Conservation (phyloP, 2,329 filamentous ascomycete genomes). For the Hypomyces perniciosus region DNA sequence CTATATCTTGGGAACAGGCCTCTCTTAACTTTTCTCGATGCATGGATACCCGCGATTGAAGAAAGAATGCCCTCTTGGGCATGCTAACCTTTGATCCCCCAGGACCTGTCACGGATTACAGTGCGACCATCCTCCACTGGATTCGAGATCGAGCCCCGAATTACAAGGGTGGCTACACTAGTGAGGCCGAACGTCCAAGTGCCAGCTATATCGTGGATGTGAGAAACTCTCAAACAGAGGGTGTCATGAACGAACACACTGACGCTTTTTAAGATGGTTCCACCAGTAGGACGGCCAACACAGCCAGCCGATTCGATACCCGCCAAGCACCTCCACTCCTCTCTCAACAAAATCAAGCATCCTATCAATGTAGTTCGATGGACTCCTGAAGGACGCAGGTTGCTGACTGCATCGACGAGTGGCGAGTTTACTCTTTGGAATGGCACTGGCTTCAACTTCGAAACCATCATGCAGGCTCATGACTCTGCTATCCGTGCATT, state of each 20-base stretch:
- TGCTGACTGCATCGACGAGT: slow-evolving; percentile 90
- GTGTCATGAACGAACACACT: slow-evolving; percentile 9
- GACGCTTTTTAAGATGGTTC: slow-evolving; percentile 62
- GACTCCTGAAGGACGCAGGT: slow-evolving; percentile 89
- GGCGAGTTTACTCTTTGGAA: slow-evolving; percentile 99
- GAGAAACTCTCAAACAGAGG: slow-evolving; percentile 6
- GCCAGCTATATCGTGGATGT: slow-evolving; percentile 87
- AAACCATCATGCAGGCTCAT: slow-evolving; percentile 98
- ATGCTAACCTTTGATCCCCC: slow-evolving; percentile 4
- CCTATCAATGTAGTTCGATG: slow-evolving; percentile 95
- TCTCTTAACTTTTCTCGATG: neutral
- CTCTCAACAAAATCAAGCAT: slow-evolving; percentile 95
- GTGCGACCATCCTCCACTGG: slow-evolving; percentile 84
- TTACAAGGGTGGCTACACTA: slow-evolving; percentile 63
- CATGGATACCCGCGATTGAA: neutral
- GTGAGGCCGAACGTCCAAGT: slow-evolving; percentile 79
- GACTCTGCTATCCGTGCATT: slow-evolving; percentile 79
- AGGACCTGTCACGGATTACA: slow-evolving; percentile 93
- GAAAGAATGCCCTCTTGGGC: neutral
- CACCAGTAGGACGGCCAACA: slow-evolving; percentile 68
- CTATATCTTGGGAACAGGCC: neutral
- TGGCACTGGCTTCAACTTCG: slow-evolving; percentile 97
- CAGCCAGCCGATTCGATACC: slow-evolving; percentile 82
- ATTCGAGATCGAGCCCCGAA: slow-evolving; percentile 68
- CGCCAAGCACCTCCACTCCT: slow-evolving; percentile 95